Evolutionary conservation across 2,329 filamentous ascomycete species (phyloP), one percentile per base, ranked within the genome.

Genomic region (Aureobasidium leucospermi): DNA sequence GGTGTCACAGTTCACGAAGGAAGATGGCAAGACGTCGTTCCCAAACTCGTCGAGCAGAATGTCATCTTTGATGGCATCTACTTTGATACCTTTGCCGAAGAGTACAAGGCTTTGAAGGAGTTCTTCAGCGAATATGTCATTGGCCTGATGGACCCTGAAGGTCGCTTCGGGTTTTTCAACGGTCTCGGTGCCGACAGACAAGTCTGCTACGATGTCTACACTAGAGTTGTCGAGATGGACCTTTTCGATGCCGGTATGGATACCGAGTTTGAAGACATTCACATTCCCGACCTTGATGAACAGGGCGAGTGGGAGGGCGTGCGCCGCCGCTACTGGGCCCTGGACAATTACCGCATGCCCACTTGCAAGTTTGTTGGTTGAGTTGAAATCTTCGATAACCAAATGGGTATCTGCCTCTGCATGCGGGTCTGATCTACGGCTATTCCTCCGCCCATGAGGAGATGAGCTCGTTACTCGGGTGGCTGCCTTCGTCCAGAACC

Each of bases 31-130:
- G 77, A 79, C 42, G 68, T 79, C 8, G 68, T 80, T 1, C 76
- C 76, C 1, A 70, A 69, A 38, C 70, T 80, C 0, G 68, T 78
- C 3, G 73, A 74, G 60, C 68, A 76, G 60, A 75, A 73, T 41
- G 69, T 60, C 5, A 65, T 70, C 23, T 76, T 79, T 57, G 77
- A 80, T 62, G 78, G 73, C 10, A 78, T 99, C 65, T 99, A 97
- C 77, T 97, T 96, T 69, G 94, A 99, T 70, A 99, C 94, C 0
- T 97, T 97, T 72, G 94, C 91, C 6, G 94, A 99, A 75, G 89
- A 94, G 64, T 99, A 97, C 74, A 79, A 80, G 2, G 89, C 93
- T 71, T 83, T 97, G 31, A 87, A 87, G 48, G 80, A 85, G 61
- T 96, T 97, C 76, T 96, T 97, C 71, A 87, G 83, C 2, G 94